A percentile compares a stretch with the other conserved stretches of the same genome.
phyloP scores from a whole-genome alignment of 805 yeast genomes.

The Candida suzukii region DNA sequence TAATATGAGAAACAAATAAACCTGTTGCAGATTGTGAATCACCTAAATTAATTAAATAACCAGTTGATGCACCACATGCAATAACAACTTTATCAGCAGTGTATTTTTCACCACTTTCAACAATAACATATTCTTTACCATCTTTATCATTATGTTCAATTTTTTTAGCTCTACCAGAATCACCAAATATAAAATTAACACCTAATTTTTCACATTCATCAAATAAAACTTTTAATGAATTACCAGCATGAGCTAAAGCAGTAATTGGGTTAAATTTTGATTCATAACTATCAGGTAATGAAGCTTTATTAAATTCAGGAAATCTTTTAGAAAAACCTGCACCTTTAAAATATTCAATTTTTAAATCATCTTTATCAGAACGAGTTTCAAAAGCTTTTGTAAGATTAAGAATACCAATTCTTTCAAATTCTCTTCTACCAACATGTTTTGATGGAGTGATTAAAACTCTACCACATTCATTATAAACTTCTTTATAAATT shows the following conservation, averaged over 20 bases:
- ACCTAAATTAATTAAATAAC: slow-evolving; percentile 24
- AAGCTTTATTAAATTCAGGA: neutral
- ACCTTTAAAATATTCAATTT: slow-evolving; percentile 21
- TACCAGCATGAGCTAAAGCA: slow-evolving; percentile 36
- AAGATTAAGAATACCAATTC: slow-evolving; percentile 28
- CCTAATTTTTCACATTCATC: slow-evolving; percentile 22
- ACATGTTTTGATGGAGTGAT: slow-evolving; percentile 26
- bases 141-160: slow-evolving; percentile 3
- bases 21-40: slow-evolving; percentile 32
- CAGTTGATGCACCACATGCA: slow-evolving; percentile 35
- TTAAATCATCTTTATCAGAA: slow-evolving; percentile 17
- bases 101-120: slow-evolving; percentile 21
- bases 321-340: slow-evolving; percentile 25
- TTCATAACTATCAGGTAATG: slow-evolving; percentile 3
- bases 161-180: too few species aligned
- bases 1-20: slow-evolving; percentile 31
- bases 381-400: slow-evolving; percentile 7
- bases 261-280: slow-evolving; percentile 30
- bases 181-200: slow-evolving; percentile 29
- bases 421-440: slow-evolving; percentile 33
- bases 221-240: slow-evolving; percentile 27
- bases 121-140: slow-evolving; percentile 13
- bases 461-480: slow-evolving; percentile 35
- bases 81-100: slow-evolving; percentile 30
- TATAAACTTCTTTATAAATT: slow-evolving; percentile 25